Conservation (phyloP, 2,329 filamentous ascomycete species). For the Fusarium newnesense region DNA sequence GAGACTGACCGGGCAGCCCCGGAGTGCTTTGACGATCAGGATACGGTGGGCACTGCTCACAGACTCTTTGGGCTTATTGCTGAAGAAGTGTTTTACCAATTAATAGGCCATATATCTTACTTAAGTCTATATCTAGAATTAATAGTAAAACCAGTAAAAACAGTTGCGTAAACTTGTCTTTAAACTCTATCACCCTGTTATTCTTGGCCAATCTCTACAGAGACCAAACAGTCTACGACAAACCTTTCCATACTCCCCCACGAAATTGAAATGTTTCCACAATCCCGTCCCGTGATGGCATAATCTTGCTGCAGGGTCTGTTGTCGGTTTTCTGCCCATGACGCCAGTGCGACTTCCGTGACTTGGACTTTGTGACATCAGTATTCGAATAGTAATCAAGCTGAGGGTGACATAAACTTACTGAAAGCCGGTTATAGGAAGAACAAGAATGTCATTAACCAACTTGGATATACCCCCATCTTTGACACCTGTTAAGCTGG, state of each 20-base stretch:
- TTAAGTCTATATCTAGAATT: too few relatives aligned
- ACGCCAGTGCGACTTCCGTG: background rate
- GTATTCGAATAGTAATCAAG: background rate
- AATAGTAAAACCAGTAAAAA: background rate
- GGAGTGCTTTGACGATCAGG: too few relatives aligned
- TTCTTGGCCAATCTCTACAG: background rate
- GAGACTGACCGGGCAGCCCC: too few relatives aligned
- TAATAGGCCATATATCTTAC: too few relatives aligned
- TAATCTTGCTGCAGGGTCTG: background rate
- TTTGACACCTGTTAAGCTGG: background rate
- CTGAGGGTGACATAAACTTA: background rate
- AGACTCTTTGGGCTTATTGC: too few relatives aligned
- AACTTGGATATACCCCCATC: background rate
- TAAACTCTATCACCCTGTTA: background rate
- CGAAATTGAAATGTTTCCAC: background rate
- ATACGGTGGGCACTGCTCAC: too few relatives aligned
- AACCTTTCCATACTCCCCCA: background rate
- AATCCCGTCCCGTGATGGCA: background rate
- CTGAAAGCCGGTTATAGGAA: slow-evolving; percentile 1
- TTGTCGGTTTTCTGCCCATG: background rate
- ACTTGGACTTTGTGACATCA: background rate
- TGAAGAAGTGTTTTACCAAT: too few relatives aligned
- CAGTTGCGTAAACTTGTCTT: too few relatives aligned
- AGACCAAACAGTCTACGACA: slow-evolving; percentile 7
- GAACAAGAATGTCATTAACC: background rate